Evolutionary conservation across 768 basidiomycete genomes (phyloP).

Genomic region (Agaricus bisporus): DNA sequence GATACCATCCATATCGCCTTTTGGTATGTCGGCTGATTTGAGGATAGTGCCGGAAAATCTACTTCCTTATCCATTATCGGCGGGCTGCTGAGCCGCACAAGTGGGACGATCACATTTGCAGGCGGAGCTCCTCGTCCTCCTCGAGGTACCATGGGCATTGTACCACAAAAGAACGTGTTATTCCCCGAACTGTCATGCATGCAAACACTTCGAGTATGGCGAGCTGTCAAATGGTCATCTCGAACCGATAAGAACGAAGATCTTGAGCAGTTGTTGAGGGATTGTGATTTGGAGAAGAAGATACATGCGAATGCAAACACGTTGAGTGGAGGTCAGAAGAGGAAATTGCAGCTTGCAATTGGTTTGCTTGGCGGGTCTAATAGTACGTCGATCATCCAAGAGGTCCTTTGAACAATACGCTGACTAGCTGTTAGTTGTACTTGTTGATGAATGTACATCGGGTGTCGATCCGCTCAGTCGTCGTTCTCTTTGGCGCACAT

Average conservation of each 20-base stretch:
- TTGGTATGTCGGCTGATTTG: neutral
- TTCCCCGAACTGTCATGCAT: constrained; percentile 71
- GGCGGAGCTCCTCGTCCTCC: constrained; percentile 48
- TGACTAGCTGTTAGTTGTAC: constrained; percentile 32
- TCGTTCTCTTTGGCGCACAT: constrained; percentile 69
- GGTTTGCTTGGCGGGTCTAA: constrained; percentile 73
- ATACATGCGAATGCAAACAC: constrained; percentile 59
- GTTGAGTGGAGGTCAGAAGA: constrained; percentile 75
- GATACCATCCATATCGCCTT: neutral
- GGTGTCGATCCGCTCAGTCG: constrained; percentile 80
- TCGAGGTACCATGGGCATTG: constrained; percentile 66
- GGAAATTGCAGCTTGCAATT: constrained; percentile 79
- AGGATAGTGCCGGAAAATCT: constrained; percentile 66
- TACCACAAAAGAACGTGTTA: constrained; percentile 80
- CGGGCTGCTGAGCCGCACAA: constrained; percentile 51
- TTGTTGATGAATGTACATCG: constrained; percentile 70
- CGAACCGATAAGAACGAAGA: constrained; percentile 45
- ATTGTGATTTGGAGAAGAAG: constrained; percentile 72
- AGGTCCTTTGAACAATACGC: neutral
- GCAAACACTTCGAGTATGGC: constrained; percentile 70
- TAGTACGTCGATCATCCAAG: constrained; percentile 31
- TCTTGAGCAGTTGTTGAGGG: constrained; percentile 54
- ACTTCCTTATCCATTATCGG: constrained; percentile 65
- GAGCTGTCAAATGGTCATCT: constrained; percentile 59
- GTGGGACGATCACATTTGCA: constrained; percentile 52